Evolutionary conservation across 2,329 filamentous ascomycete species (phyloP).

Genomic region (Cladorrhinum sp.): DNA sequence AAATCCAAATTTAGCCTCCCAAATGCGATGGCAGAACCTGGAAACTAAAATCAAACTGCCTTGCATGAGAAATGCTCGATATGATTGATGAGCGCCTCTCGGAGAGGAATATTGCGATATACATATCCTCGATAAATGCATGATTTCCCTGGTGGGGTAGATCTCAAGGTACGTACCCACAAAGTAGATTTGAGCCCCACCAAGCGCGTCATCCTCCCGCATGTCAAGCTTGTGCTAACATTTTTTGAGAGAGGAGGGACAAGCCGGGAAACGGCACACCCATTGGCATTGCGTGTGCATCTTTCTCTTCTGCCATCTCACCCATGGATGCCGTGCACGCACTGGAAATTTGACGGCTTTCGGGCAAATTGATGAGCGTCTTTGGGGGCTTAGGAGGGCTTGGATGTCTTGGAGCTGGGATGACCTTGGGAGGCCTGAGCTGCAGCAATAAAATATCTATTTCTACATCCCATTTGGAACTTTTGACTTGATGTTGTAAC

Average conservation of each 20-base stretch:
- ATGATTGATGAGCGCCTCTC: too few relatives aligned
- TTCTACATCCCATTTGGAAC: background rate
- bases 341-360: background rate
- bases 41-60: background rate
- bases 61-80: background rate
- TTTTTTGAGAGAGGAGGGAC: background rate
- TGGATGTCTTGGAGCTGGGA: background rate
- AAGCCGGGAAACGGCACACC: constrained; percentile 8
- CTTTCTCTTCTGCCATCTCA: background rate
- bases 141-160: background rate
- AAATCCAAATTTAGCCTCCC: background rate
- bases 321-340: background rate
- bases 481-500: background rate
- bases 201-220: constrained; percentile 3
- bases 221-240: constrained; percentile 2
- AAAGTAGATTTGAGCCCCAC: constrained; percentile 4
- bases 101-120: background rate
- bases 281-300: background rate
- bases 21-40: background rate
- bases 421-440: background rate
- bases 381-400: background rate
- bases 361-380: background rate
- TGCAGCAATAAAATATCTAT: background rate
- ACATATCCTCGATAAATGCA: constrained; percentile 12
- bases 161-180: background rate